Base-by-base conservation (phyloP, 495 filamentous ascomycete genomes). In the Tuber brumale region DNA sequence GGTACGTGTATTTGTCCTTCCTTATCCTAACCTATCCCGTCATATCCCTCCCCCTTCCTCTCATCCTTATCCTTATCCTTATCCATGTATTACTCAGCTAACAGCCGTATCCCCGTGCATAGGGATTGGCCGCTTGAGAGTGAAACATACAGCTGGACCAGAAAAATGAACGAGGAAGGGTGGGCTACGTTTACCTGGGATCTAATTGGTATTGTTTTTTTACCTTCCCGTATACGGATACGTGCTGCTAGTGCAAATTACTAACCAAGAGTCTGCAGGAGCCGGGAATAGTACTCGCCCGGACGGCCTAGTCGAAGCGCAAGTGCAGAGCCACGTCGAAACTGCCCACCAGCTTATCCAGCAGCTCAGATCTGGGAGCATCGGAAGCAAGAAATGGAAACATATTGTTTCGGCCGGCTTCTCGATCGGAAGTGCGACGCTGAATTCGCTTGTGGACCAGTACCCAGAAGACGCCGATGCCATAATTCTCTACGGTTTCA, bases 251-350 rank as follows among this genome's bases (percentile, higher is more conserved):
- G n/a, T 7, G 42, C 57, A 35, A n/a, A 73, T 61, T 72, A 9
- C 46, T 39, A 43, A 51, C 51, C 44, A 57, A 41, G 41, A 31
- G 69, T 41, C 39, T 12, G 16, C 51, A 72, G 70, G 70, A 51
- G 69, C 73, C 71, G 79, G 77, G 37, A 81, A 78, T 70, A 81
- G 79, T 73, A 76, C 79, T 27, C 75, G 76, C 70, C 82, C 73
- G 19, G 75, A 83, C 44, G 77, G 75, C 39, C 76, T 83, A 45
- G 51, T 76, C 23, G 79, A 82, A 43, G 75, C 77, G 12, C 79
- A 83, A 70, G 77, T 75, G 23, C 81, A 82, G 70, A 80, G 74
- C 73, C 80, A 83, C 37, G 79, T 83, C 35, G 79, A 76, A 51
- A 83, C 81, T 35, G 70, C 80, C 8, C 77, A 83, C 41, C 71